Evolutionary conservation across 1,139 yeast species (phyloP).

Genomic region (Kodamaea sp.): DNA sequence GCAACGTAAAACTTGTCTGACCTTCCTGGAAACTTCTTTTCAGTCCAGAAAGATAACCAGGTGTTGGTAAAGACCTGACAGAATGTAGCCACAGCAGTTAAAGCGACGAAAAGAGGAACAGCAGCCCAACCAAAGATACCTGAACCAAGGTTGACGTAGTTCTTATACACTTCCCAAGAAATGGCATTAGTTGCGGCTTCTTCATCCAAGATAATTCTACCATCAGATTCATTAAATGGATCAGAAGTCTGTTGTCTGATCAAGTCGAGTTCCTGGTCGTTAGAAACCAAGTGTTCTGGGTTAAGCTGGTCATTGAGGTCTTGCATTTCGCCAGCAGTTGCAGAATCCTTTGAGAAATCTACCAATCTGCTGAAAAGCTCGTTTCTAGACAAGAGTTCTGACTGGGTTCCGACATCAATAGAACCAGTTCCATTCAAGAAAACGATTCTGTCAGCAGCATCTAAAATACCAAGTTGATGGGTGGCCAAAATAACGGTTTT

Average conservation of each 20-base stretch:
- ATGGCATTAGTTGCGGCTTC: slow-evolving; percentile 42
- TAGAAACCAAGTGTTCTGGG: slow-evolving; percentile 7
- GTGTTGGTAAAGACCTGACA: slow-evolving; percentile 31
- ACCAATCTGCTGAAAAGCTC: slow-evolving; percentile 28
- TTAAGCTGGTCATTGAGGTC: slow-evolving; percentile 2
- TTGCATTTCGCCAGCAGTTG: slow-evolving; percentile 3
- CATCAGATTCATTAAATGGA: slow-evolving; percentile 10
- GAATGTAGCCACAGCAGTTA: slow-evolving; percentile 25
- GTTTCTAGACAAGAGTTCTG: slow-evolving; percentile 27
- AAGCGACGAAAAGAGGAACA: slow-evolving; percentile 27
- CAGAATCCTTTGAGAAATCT: slow-evolving; percentile 18
- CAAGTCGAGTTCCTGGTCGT: slow-evolving; percentile 9
- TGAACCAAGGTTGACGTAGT: slow-evolving; percentile 60
- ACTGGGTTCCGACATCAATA: slow-evolving; percentile 34
- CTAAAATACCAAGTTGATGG: slow-evolving; percentile 37
- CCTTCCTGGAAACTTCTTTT: slow-evolving; percentile 22
- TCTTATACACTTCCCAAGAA: slow-evolving; percentile 31
- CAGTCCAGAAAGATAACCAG: slow-evolving; percentile 45
- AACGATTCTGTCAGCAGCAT: slow-evolving; percentile 33
- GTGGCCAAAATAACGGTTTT: slow-evolving; percentile 40
- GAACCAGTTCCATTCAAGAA: slow-evolving; percentile 38
- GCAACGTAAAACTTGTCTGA: slow-evolving; percentile 29
- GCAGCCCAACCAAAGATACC: slow-evolving; percentile 44
- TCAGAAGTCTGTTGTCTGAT: slow-evolving; percentile 1
- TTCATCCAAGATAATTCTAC: slow-evolving; percentile 37